Conservation (phyloP, 305 asterid species). For the Fraxinus dipetala region DNA sequence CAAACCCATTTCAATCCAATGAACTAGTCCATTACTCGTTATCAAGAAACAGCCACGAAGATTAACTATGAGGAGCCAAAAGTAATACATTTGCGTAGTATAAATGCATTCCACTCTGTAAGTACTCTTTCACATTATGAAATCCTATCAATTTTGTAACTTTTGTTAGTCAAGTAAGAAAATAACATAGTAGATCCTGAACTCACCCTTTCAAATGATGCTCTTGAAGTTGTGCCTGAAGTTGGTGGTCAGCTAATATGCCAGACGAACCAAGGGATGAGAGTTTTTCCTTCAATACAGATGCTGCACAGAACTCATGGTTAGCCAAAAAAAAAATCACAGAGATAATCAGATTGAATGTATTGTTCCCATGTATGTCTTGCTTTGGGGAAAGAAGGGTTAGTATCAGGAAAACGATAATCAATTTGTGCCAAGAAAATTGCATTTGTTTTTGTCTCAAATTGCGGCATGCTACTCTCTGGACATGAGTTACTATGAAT, state of each 20-base stretch:
- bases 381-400: not conserved
- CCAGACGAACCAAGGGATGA: slow-evolving; percentile 98
- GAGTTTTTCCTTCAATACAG: slow-evolving; percentile 95
- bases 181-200: slow-evolving; percentile 14
- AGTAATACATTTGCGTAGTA: not conserved
- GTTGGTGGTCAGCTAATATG: slow-evolving; percentile 98
- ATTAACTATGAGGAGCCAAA: not conserved
- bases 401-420: not conserved
- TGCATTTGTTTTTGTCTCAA: not conserved
- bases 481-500: not conserved
- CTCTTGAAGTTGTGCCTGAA: slow-evolving; percentile 96
- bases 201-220: slow-evolving; percentile 95
- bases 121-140: not conserved
- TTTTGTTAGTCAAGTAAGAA: not conserved
- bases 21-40: not conserved
- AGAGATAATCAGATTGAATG: not conserved
- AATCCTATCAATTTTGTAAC: not conserved
- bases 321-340: slow-evolving; percentile 12
- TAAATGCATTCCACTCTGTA: not conserved
- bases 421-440: not conserved
- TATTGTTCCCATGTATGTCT: not conserved
- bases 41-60: not conserved
- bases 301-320: slow-evolving; percentile 57
- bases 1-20: slow-evolving; percentile 2
- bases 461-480: not conserved